Base-by-base conservation (phyloP, 148 eudicot species). In the Heliosperma pusillum region DNA sequence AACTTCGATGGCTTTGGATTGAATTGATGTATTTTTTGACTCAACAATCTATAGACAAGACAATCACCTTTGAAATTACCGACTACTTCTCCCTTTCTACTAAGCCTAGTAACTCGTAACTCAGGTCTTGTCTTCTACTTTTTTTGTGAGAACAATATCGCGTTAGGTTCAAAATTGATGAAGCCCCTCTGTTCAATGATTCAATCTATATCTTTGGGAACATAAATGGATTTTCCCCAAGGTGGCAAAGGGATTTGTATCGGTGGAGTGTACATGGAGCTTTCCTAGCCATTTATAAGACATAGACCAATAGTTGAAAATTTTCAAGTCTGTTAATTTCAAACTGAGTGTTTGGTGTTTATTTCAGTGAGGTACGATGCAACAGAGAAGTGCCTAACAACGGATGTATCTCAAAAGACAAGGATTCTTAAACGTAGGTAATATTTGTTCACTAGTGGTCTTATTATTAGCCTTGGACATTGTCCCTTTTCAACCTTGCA, bases 391-490 rank as follows among this genome's bases (percentile, higher is more conserved):
- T 27, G 79, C 77, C 61, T 90, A 73, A 70, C 86, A 26, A 90
- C 87, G 45, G 96, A 95, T 80, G 71, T 88, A 40, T 84, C 91
- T 67, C 91, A 78, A 52, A 90, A 73, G 75, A 88, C 80, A 79
- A 95, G 87, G 83, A 90, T 92, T 82, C 93, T 95, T 42, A 90
- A 86, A 86, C 96, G 97, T 63, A 92, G 98, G 98, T 95, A 89
- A 64, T 81, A 73, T 60, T 20, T 72, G 56, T 55, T 22, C 64
- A 62, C 44, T 70, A 33, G 12, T 1, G 12, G 4, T 75, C 30
- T 72, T 29, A 61, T n/a, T 55, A 22, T 42, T 20, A 64, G 27
- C 25, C 27, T 66, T 6, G 52, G 67, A 33, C 66, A 22, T 53
- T 59, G 1, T 62, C 56, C 7, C 66, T 47, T 74, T 10, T 24